Percentiles rank a stretch among this genome's conserved stretches.
Conservation (phyloP, 2,329 filamentous ascomycete genomes). For the Trichoderma asperellum region DNA sequence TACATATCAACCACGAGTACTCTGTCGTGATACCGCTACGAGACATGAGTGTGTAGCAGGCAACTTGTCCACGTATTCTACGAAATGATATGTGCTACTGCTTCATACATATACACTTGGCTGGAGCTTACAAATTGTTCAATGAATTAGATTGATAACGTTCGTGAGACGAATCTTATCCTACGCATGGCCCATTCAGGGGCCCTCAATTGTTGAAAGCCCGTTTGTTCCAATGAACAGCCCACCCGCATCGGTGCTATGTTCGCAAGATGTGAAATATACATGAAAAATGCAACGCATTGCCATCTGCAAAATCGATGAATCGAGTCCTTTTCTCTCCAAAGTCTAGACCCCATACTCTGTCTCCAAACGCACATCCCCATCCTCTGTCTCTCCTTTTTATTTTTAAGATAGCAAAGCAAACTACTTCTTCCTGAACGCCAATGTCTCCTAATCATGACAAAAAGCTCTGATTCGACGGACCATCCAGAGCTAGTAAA, state of each 20-base stretch:
- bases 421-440: constrained; percentile 19
- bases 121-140: neutral
- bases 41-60: neutral
- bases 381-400: neutral
- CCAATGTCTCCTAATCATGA: constrained; percentile 10
- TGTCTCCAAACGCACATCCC: neutral
- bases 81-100: neutral
- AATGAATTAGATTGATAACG: neutral
- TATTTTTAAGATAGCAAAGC: constrained; percentile 4
- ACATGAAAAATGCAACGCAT: neutral
- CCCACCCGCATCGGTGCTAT: neutral
- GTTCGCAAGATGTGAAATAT: neutral
- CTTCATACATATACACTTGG: neutral
- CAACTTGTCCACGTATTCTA: neutral
- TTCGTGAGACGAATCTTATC: neutral
- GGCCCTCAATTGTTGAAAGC: neutral
- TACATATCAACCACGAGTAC: neutral
- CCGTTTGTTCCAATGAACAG: neutral
- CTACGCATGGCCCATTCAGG: neutral
- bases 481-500: neutral
- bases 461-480: neutral
- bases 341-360: neutral
- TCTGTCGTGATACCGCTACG: neutral
- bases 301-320: neutral
- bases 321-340: neutral